Conservation (phyloP, 768 basidiomycete species). For the Auricularia cornea region DNA sequence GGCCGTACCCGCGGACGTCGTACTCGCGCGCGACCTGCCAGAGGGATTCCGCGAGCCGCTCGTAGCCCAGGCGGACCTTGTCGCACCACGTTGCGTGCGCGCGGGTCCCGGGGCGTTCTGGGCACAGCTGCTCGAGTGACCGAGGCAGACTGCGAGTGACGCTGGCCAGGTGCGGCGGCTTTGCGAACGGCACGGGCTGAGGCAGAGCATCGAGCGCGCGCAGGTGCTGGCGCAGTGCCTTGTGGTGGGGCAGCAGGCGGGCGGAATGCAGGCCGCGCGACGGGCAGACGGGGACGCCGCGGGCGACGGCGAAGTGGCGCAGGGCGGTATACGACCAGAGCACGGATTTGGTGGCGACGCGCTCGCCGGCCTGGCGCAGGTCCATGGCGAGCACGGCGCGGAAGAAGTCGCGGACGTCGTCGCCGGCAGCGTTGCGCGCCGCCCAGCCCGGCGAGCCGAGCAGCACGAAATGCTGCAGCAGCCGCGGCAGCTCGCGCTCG, state of each 20-base stretch:
- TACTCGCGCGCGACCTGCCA: slow-evolving; percentile 68
- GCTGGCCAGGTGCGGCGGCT: slow-evolving; percentile 57
- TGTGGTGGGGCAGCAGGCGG: slow-evolving; percentile 52
- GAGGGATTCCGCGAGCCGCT: slow-evolving; percentile 51
- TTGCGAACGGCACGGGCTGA: slow-evolving; percentile 42
- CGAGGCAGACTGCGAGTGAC: slow-evolving; percentile 32
- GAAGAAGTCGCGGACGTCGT: slow-evolving; percentile 70
- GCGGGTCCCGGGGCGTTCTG: slow-evolving; percentile 11
- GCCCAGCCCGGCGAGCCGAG: slow-evolving; percentile 62
- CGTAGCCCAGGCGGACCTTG: slow-evolving; percentile 58
- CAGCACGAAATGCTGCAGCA: slow-evolving; percentile 55
- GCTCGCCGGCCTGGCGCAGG: slow-evolving; percentile 66
- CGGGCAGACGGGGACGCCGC: slow-evolving; percentile 56
- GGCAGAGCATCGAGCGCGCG: slow-evolving; percentile 53
- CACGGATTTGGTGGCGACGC: slow-evolving; percentile 72
- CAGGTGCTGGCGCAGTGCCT: slow-evolving; percentile 52
- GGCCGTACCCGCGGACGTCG: slow-evolving; percentile 63
- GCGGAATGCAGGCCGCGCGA: slow-evolving; percentile 60
- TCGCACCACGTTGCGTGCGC: slow-evolving; percentile 42
- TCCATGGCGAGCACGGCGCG: slow-evolving; percentile 65
- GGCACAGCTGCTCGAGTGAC: slow-evolving; percentile 30
- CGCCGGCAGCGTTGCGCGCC: slow-evolving; percentile 54
- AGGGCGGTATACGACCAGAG: slow-evolving; percentile 74
- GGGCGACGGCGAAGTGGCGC: slow-evolving; percentile 66
- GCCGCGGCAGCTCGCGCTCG: slow-evolving; percentile 56